phyloP scores from a whole-genome alignment of 129 eudicot species.

The Heracleum sosnowskyi region DNA sequence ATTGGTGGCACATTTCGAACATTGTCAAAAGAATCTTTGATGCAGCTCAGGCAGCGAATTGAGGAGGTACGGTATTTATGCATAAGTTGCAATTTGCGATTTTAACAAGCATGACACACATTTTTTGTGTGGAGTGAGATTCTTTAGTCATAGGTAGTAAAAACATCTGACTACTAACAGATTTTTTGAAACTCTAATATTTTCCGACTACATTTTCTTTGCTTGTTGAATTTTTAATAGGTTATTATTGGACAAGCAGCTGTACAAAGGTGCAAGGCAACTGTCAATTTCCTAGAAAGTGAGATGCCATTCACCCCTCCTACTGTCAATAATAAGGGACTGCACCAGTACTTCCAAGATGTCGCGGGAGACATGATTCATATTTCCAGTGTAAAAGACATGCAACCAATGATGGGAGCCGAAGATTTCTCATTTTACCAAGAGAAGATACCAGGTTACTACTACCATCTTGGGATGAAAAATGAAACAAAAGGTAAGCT shows the following conservation, averaged over 20 bases:
- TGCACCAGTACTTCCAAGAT: constrained; percentile 21
- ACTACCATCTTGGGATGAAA: constrained; percentile 32
- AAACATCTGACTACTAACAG: no score
- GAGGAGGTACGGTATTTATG: constrained; percentile 39
- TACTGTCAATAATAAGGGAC: constrained; percentile 20
- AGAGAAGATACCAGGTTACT: constrained; percentile 41
- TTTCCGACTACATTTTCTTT: neutral
- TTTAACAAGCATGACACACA: no score
- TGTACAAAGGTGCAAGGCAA: constrained; percentile 34
- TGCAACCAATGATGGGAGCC: constrained; percentile 28
- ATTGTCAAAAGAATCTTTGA: constrained; percentile 36
- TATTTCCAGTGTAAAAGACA: constrained; percentile 20
- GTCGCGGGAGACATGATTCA: constrained; percentile 34
- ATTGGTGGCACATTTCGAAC: constrained; percentile 84
- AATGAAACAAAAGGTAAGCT: constrained; percentile 23
- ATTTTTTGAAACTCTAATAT: no score
- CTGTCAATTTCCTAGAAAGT: constrained; percentile 7
- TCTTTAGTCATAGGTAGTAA: no score
- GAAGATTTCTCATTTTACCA: constrained; percentile 45
- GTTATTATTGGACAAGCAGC: constrained; percentile 29
- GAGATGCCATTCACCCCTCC: constrained; percentile 28
- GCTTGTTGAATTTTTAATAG: constrained; percentile 6
- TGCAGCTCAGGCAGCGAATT: constrained; percentile 47
- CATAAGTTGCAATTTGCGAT: no score
- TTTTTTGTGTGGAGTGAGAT: no score